These are phyloP conservation scores for Colletotrichum endophyticum DNA, from an alignment of 2,329 filamentous ascomycete species.

Conservation along the genomic window DNA sequence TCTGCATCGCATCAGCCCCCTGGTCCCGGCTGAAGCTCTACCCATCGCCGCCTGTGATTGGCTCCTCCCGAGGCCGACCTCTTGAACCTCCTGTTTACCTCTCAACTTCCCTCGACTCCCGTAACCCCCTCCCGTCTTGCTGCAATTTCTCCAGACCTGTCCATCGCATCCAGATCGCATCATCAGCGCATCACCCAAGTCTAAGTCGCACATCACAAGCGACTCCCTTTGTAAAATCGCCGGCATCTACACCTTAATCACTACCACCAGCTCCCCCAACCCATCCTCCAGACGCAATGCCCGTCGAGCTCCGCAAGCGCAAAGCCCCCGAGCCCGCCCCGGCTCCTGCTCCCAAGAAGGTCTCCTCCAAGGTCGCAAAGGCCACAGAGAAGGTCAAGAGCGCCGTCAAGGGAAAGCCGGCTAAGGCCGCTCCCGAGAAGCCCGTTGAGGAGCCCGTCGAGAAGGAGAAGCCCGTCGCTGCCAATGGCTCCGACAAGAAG, in stretches of 20 bases:
- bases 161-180: conserved; percentile 10
- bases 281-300: conserved; percentile 45
- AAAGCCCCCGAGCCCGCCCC: conserved; percentile 57
- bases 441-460: conserved; percentile 3
- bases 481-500: conserved; percentile 38
- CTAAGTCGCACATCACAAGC: conserved; percentile 4
- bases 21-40: conserved; percentile 22
- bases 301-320: conserved; percentile 65
- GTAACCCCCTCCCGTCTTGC: conserved; percentile 7
- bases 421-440: conserved; percentile 33
- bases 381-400: conserved; percentile 40
- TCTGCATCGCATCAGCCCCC: conserved; percentile 22
- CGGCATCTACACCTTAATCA: background rate
- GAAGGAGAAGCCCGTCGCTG: conserved; percentile 28
- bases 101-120: conserved; percentile 15
- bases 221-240: background rate
- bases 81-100: conserved; percentile 21
- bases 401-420: conserved; percentile 27
- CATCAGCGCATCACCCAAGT: conserved; percentile 2
- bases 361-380: conserved; percentile 44
- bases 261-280: background rate
- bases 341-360: conserved; percentile 49
- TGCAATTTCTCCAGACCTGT: background rate
- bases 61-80: conserved; percentile 13
- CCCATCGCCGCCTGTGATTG: conserved; percentile 16